Conservation (phyloP, 345 rosid genomes). For the Toxicodendron radicans region DNA sequence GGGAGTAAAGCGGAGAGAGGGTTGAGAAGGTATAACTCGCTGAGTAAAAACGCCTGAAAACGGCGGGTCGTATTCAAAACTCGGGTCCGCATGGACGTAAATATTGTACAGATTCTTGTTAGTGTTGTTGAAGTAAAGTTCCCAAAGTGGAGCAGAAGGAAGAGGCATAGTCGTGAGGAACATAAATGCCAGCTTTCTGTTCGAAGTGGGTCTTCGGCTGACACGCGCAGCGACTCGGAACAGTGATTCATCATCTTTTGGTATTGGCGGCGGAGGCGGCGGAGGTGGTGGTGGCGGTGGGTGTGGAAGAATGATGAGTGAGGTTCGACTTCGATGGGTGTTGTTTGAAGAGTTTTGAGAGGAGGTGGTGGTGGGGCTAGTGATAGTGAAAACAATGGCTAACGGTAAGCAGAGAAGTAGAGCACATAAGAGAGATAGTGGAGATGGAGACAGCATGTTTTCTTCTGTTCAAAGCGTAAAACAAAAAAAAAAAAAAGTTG, state of each 20-base stretch:
- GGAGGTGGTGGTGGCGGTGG: too few relatives aligned
- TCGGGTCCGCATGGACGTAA: constrained; percentile 76
- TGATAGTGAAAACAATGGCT: constrained; percentile 54
- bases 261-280: constrained; percentile 26
- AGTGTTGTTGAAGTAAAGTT: constrained; percentile 48
- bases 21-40: constrained; percentile 60
- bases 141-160: constrained; percentile 69
- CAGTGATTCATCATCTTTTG: constrained; percentile 46
- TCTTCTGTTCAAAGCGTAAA: constrained; percentile 9
- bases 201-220: constrained; percentile 33
- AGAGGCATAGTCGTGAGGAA: constrained; percentile 69
- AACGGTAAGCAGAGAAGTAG: constrained; percentile 63
- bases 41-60: constrained; percentile 57
- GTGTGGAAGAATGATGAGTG: constrained; percentile 13
- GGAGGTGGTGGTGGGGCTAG: constrained; percentile 24
- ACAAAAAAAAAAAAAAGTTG: too few relatives aligned
- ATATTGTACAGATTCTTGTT: constrained; percentile 47
- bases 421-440: constrained; percentile 54
- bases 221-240: constrained; percentile 50
- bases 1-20: constrained; percentile 48
- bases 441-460: constrained; percentile 53
- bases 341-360: constrained; percentile 13
- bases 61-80: constrained; percentile 34
- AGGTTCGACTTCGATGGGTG: not conserved
- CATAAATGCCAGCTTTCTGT: constrained; percentile 68